These are phyloP conservation scores for Linnemannia schmuckeri DNA, from an alignment of 192 early-diverging fungal species.

Conservation along the genomic window DNA sequence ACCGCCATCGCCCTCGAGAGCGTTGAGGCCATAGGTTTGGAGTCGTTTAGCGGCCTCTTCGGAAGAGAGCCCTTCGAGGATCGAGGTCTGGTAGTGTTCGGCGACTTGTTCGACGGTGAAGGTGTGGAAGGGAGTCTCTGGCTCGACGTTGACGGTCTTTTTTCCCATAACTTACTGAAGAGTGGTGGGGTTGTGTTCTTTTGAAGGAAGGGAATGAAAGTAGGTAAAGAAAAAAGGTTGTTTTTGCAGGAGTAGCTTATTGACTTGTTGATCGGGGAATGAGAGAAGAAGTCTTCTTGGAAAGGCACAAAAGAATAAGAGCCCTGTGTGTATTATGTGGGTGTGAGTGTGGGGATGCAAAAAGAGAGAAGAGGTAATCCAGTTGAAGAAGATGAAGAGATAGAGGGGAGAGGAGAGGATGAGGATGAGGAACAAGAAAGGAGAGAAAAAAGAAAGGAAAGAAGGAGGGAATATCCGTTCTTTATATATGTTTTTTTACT, in stretches of 20 bases:
- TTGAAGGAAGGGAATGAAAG: background rate
- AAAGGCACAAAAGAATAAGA: background rate
- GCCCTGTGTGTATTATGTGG: background rate
- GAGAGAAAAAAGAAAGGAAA: background rate
- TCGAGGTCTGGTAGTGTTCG: constrained; percentile 31
- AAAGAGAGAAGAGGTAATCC: too few species aligned
- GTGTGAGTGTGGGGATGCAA: background rate
- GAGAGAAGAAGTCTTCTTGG: constrained; percentile 1
- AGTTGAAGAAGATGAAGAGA: background rate
- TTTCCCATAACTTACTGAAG: constrained; percentile 12
- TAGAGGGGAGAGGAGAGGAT: background rate
- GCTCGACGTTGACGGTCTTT: constrained; percentile 15
- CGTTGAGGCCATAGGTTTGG: constrained; percentile 66
- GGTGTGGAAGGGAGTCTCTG: constrained; percentile 41
- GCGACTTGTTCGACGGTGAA: constrained; percentile 40
- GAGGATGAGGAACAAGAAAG: constrained; percentile 2
- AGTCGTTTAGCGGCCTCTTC: constrained; percentile 63
- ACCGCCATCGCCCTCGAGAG: constrained; percentile 76
- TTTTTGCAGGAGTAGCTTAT: background rate
- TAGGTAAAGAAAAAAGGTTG: background rate
- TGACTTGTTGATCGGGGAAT: background rate
- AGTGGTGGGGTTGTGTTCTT: background rate
- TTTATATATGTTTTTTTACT: background rate
- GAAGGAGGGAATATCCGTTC: background rate
- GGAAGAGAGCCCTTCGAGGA: constrained; percentile 60